A percentile compares a stretch with the other conserved stretches of the same genome.
Evolutionary conservation across 1,284 basidiomycete genomes (phyloP).

Genomic region (Cronartium ribicola): DNA sequence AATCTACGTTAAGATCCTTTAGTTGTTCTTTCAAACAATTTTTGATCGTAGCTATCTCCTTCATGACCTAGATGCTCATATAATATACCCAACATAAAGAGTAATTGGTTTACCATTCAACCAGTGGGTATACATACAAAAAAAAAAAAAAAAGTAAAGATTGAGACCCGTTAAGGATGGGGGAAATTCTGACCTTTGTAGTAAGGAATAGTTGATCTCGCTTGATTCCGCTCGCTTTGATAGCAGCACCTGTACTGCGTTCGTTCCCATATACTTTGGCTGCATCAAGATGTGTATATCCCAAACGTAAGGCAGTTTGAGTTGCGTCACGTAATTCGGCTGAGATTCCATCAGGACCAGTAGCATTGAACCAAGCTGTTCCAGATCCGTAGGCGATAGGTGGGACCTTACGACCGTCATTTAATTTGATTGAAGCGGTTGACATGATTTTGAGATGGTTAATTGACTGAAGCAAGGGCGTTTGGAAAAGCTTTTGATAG

Average conservation of each 20-base stretch:
- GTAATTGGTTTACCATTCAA: background rate
- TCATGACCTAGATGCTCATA: conserved; percentile 21
- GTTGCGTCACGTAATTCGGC: conserved; percentile 1
- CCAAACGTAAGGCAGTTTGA: conserved; percentile 14
- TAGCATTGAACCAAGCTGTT: conserved; percentile 24
- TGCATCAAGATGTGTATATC: conserved; percentile 21
- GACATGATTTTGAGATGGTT: too few species aligned
- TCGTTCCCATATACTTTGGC: conserved; percentile 28
- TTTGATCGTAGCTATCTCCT: conserved; percentile 8
- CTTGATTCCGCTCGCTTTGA: conserved; percentile 9
- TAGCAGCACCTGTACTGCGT: conserved; percentile 17
- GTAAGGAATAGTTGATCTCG: conserved; percentile 19
- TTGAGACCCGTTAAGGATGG: too few species aligned
- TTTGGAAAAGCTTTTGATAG: too few species aligned
- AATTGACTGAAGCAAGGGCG: too few species aligned
- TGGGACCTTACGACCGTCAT: conserved; percentile 13
- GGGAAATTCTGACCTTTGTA: conserved; percentile 21
- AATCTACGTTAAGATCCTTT: conserved; percentile 23
- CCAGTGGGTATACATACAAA: background rate
- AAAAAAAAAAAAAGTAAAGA: too few species aligned
- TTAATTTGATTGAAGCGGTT: background rate
- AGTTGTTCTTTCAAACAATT: conserved; percentile 21
- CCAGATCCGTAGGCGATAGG: conserved; percentile 20
- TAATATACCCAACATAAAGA: too few species aligned
- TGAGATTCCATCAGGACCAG: conserved; percentile 1